Conservation (phyloP, 2,329 filamentous ascomycete species). For the Aspergillus sp. region DNA sequence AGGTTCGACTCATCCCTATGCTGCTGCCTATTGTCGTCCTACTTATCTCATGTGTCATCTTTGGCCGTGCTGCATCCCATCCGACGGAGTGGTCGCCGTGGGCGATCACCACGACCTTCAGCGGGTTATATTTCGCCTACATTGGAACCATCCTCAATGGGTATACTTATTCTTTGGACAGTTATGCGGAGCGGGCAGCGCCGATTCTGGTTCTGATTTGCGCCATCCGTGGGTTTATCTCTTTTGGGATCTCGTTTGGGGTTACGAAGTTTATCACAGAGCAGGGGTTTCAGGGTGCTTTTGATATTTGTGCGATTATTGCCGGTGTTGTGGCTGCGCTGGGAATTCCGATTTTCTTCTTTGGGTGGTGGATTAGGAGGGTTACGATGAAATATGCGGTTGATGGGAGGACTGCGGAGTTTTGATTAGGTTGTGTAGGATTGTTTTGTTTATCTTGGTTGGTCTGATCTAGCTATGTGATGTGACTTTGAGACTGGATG, state of each 20-base stretch:
- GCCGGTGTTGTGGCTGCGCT: constrained; percentile 10
- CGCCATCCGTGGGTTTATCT: constrained; percentile 11
- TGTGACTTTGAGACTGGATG: background rate
- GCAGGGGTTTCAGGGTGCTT: background rate
- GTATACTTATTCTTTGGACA: constrained; percentile 11
- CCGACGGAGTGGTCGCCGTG: constrained; percentile 7
- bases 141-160: constrained; percentile 10
- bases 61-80: constrained; percentile 7
- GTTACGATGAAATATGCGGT: constrained; percentile 5
- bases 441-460: background rate
- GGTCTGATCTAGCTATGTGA: too few species aligned
- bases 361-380: background rate
- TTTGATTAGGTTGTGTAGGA: background rate
- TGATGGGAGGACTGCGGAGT: background rate
- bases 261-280: constrained; percentile 10
- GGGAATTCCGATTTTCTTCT: constrained; percentile 10
- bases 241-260: constrained; percentile 15
- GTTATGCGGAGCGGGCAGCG: constrained; percentile 11
- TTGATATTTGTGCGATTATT: constrained; percentile 8
- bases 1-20: constrained; percentile 10
- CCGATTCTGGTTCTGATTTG: constrained; percentile 14
- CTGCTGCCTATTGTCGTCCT: background rate
- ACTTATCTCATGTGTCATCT: constrained; percentile 12
- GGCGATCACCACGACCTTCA: constrained; percentile 12
- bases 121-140: constrained; percentile 12